A percentile compares a stretch with the other conserved stretches of the same genome.
Evolutionary conservation across 805 yeast species (phyloP).

Genomic region (Kazachstania bromeliacearum): DNA sequence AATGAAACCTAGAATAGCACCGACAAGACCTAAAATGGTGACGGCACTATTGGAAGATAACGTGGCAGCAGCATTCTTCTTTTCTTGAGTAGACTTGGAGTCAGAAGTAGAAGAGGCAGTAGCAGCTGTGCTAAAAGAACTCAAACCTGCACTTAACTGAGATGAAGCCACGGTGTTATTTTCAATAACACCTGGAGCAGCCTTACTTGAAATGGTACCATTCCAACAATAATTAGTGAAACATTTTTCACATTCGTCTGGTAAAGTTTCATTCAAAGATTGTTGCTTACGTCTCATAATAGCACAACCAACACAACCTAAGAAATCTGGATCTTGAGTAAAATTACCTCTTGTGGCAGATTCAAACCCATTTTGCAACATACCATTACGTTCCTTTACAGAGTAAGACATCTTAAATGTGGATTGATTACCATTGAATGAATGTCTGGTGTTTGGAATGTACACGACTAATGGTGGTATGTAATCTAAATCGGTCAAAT

Average conservation of each 20-base stretch:
- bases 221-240: constrained; percentile 71
- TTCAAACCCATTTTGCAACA: constrained; percentile 70
- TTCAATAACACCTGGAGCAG: constrained; percentile 14
- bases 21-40: constrained; percentile 2
- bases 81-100: constrained; percentile 1
- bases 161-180: constrained; percentile 5
- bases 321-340: constrained; percentile 60
- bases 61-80: constrained; percentile 5
- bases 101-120: constrained; percentile 3
- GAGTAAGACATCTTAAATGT: constrained; percentile 59
- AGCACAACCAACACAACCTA: constrained; percentile 75
- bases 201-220: constrained; percentile 32
- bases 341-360: constrained; percentile 54
- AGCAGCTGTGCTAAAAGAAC: constrained; percentile 6
- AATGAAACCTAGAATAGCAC: background rate
- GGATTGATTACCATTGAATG: constrained; percentile 60
- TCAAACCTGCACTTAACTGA: constrained; percentile 6
- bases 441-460: constrained; percentile 61
- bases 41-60: constrained; percentile 2
- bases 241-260: constrained; percentile 61
- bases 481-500: constrained; percentile 45
- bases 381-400: constrained; percentile 44
- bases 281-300: constrained; percentile 71
- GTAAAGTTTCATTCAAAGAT: constrained; percentile 47
- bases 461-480: constrained; percentile 73